A percentile compares a stretch with the other conserved stretches of the same genome.
Conservation (phyloP, 2,329 filamentous ascomycete species). For the Beauveria sp. region DNA sequence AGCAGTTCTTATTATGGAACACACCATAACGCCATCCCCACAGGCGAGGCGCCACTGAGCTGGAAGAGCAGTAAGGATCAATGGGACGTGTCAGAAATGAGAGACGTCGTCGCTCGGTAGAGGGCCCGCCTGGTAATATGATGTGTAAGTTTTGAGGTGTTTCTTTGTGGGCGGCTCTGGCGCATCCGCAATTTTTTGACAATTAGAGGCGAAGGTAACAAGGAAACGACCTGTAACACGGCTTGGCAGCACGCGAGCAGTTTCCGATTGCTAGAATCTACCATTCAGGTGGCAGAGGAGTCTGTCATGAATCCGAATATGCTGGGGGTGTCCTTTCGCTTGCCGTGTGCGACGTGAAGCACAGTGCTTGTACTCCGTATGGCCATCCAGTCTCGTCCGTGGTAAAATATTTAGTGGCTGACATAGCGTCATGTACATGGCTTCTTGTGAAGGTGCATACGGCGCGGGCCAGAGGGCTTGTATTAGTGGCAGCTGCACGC, state of each 20-base stretch:
- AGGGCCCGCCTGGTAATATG: neutral
- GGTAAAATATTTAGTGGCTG: neutral
- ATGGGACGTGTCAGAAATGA: conserved; percentile 6
- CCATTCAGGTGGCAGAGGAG: neutral
- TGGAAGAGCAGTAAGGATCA: neutral
- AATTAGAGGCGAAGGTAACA: neutral
- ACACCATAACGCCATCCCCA: neutral
- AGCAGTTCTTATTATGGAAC: neutral
- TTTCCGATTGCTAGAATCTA: neutral
- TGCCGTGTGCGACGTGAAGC: neutral
- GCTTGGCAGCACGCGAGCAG: conserved; percentile 7
- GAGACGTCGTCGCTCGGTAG: neutral
- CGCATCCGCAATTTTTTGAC: neutral
- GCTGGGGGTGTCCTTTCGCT: neutral
- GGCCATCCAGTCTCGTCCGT: neutral
- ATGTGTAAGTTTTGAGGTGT: conserved; percentile 8
- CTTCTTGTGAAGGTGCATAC: no score
- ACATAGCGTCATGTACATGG: neutral
- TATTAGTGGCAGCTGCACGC: no score
- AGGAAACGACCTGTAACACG: neutral
- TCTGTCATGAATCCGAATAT: neutral
- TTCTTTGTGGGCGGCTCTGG: neutral
- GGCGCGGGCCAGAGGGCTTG: no score
- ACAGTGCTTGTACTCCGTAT: neutral
- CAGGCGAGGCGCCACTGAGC: conserved; percentile 2